Evolutionary conservation across 169 alveolate species (phyloP), one percentile per base, ranked within the genome.

Genomic region (Plasmodium vinckei): DNA sequence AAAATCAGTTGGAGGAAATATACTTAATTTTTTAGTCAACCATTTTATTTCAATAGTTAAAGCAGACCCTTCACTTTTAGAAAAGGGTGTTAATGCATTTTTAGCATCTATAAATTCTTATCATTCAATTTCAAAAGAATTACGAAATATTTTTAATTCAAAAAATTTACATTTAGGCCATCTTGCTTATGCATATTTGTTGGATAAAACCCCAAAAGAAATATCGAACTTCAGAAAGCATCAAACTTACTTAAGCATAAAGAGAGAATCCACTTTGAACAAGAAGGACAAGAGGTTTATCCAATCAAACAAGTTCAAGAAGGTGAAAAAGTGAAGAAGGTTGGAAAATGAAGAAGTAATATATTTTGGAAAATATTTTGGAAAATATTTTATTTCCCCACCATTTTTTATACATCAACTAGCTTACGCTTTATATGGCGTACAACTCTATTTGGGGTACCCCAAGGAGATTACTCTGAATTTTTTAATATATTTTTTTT

Each of bases 101-200:
- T 57, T 63, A 13, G 51, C 69, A 15, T 23, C 88, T 12, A 42
- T 75, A 9, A 75, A 73, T 6, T 65, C 88, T 10, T 75, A 63
- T 44, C 56, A 75, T 67, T 60, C 88, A 5, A 56, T 65, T 9
- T 63, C 77, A 10, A 75, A 75, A 46, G 13, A 47, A 2, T 9
- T 75, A 39, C 25, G 88, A 12, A 10, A 44, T 12, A 21, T 75
- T 5, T 75, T 75, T 47, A 61, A 51, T 68, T 67, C 69, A 15
- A 75, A 75, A 15, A 65, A 63, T 49, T 39, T 75, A 12, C 88
- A 75, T 25, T 23, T 75, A 5, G 88, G 88, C 4, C 88, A 75
- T 3, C 71, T 75, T 5, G 88, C 88, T 17, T 63, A 61, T 44
- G 57, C 88, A 27, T 75, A 63, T 33, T 17, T 75, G 6, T 21